Evolutionary conservation across 139 green algal species (phyloP), one percentile per base, ranked within the genome.

Genomic region (Micractinium sp.): DNA sequence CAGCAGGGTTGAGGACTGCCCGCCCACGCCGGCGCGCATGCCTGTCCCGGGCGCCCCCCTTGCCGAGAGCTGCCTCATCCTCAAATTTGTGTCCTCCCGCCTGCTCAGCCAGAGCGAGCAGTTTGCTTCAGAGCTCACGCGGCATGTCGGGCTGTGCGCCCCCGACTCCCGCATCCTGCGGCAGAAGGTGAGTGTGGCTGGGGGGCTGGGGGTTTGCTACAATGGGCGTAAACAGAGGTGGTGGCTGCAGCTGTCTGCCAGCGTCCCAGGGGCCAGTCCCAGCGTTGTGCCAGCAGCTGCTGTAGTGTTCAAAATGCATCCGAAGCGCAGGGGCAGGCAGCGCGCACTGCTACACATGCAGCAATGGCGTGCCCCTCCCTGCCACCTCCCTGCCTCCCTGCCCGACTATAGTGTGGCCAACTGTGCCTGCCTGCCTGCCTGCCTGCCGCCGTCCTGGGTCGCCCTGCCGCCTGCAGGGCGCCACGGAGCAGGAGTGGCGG

Each of bases 101-200:
- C 91, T 97, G 79, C 84, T 88, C 19, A 85, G 85, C 31, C 93
- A 97, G 92, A 91, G 87, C 2, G 95, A 97, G 92, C 95, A 96
- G 87, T 98, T 98, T 92, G 96, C 95, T 33, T 95, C 94, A 35
- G 96, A 98, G 92, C 90, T 98, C 33, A 95, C 96, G 19, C 88
- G 90, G 19, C 93, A 97, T 88, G 53, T 98, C 74, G 93, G 93
- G 74, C 94, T 98, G 63, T 90, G 74, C 41, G 90, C 93, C 0
- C 96, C 96, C 4, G 89, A 92, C 31, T 95, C 89, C 85, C 90
- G 95, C 75, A 97, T 98, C 79, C 85, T 98, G 23, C 83, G 94
- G 31, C 92, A 95, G 87, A 90, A 91, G 88, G 92, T 90, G 90
- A 47, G 71, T 38, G 0, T 23, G 36, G n/a, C 16, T 66, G 25